A percentile compares a stretch with the other conserved stretches of the same genome.
These are phyloP conservation scores for Penicillium sp. DNA, from an alignment of 2,329 filamentous ascomycete genomes.

Conservation along the genomic window DNA sequence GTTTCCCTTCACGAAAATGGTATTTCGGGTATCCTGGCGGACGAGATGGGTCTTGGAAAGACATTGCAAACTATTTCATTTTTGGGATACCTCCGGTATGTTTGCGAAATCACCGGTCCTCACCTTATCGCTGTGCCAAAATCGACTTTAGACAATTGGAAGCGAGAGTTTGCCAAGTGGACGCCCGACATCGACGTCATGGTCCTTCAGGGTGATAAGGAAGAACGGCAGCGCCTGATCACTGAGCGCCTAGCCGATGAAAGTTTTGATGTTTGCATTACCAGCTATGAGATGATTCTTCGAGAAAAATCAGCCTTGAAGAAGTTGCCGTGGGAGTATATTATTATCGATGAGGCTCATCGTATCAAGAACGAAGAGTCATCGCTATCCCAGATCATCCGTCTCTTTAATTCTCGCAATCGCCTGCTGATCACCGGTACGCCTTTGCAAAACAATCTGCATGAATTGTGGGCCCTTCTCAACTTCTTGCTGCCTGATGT, in stretches of 20 bases:
- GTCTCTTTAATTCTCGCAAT: conserved; percentile 93
- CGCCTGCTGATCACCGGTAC: conserved; percentile 95
- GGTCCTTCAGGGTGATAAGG: conserved; percentile 92
- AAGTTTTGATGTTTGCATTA: conserved; percentile 97
- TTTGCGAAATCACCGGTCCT: conserved; percentile 85
- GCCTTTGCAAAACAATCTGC: conserved; percentile 94
- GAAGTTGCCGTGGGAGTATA: conserved; percentile 99
- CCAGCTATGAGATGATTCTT: conserved; percentile 98
- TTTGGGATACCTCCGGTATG: conserved; percentile 88
- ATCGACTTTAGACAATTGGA: conserved; percentile 98
- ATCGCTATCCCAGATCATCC: conserved; percentile 92
- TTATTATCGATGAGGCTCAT: conserved; percentile 97
- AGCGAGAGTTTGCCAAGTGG: conserved; percentile 90
- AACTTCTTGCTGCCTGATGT: conserved; percentile 99
- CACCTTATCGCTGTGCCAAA: conserved; percentile 94
- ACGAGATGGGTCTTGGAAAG: conserved; percentile 99
- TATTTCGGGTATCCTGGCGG: conserved; percentile 95
- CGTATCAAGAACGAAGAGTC: conserved; percentile 99
- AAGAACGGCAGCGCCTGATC: conserved; percentile 86
- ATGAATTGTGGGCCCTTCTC: conserved; percentile 95
- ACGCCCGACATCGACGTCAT: conserved; percentile 94
- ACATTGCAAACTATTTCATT: conserved; percentile 97
- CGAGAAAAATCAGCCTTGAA: conserved; percentile 92
- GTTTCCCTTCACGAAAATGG: conserved; percentile 98
- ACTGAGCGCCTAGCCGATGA: conserved; percentile 89